A percentile compares a stretch with the other conserved stretches of the same genome.
Evolutionary conservation across 208 protist species (phyloP).

Genomic region (Crithidia acanthocephali): DNA sequence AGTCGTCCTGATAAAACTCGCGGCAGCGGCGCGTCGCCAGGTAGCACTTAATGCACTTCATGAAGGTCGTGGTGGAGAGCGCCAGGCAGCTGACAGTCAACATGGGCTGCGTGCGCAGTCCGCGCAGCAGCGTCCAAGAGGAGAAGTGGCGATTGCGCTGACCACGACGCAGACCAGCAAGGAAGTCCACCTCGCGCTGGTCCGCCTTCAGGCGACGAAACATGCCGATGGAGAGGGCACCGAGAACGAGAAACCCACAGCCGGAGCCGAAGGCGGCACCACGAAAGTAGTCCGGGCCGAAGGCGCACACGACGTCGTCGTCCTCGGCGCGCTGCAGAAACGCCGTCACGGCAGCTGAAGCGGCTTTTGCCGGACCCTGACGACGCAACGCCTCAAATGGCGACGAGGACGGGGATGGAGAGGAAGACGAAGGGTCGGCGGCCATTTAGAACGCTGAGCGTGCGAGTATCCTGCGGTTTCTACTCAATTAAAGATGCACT

Average conservation of each 20-base stretch:
- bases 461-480: too few relatives aligned
- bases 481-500: too few relatives aligned
- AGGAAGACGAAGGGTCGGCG: too few relatives aligned
- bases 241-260: slow-evolving; percentile 44
- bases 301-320: slow-evolving; percentile 75
- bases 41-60: slow-evolving; percentile 74
- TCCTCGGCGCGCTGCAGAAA: slow-evolving; percentile 57
- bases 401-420: neutral
- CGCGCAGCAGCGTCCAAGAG: slow-evolving; percentile 55
- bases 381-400: neutral
- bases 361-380: neutral
- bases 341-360: neutral
- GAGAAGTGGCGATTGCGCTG: slow-evolving; percentile 47
- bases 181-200: slow-evolving; percentile 52
- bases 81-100: slow-evolving; percentile 74
- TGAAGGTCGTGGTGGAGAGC: slow-evolving; percentile 52
- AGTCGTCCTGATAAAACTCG: slow-evolving; percentile 80
- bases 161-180: slow-evolving; percentile 38
- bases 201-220: slow-evolving; percentile 61
- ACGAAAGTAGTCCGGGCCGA: slow-evolving; percentile 79
- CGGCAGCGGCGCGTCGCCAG: slow-evolving; percentile 69
- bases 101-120: slow-evolving; percentile 75
- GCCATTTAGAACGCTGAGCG: too few relatives aligned
- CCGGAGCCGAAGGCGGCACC: slow-evolving; percentile 64
- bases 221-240: slow-evolving; percentile 8